Percentiles rank a stretch among this genome's conserved stretches.
Evolutionary conservation across 2,329 filamentous ascomycete genomes (phyloP).

Genomic region (Epichloe aotearoae): DNA sequence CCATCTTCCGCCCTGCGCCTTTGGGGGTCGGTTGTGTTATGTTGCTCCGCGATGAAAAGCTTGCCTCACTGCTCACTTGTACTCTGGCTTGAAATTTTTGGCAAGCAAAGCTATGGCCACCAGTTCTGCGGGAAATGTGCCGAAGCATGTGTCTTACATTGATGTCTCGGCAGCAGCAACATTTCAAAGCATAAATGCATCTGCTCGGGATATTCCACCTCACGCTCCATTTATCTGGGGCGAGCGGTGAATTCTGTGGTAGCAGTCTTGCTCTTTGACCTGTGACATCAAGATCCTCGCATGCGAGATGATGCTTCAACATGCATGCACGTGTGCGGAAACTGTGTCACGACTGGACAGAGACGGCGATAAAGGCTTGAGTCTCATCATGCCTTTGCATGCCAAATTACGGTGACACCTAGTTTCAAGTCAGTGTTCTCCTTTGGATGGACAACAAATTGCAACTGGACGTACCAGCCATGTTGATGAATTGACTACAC

Average conservation of each 20-base stretch:
- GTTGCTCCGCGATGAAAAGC: not conserved
- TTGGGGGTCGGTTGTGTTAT: not conserved
- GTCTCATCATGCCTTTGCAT: too few relatives aligned
- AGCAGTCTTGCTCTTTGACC: too few relatives aligned
- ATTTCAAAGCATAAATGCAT: not conserved
- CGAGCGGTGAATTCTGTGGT: too few relatives aligned
- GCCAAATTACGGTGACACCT: not conserved
- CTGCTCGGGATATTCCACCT: not conserved
- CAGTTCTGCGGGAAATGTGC: not conserved
- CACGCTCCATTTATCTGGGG: not conserved
- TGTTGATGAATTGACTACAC: too few relatives aligned
- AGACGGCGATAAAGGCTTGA: too few relatives aligned
- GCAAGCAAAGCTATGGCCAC: not conserved
- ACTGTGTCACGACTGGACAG: not conserved
- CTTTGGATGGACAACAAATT: not conserved
- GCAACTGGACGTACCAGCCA: not conserved
- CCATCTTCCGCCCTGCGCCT: not conserved
- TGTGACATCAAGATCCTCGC: too few relatives aligned
- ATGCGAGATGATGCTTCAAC: too few relatives aligned
- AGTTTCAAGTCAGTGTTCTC: not conserved
- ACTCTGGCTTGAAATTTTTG: not conserved
- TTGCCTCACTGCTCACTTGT: not conserved
- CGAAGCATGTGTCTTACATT: not conserved
- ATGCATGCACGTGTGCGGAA: too few relatives aligned
- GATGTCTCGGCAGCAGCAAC: not conserved